Conservation (phyloP, 805 yeast genomes). For the Candida insectalens region DNA sequence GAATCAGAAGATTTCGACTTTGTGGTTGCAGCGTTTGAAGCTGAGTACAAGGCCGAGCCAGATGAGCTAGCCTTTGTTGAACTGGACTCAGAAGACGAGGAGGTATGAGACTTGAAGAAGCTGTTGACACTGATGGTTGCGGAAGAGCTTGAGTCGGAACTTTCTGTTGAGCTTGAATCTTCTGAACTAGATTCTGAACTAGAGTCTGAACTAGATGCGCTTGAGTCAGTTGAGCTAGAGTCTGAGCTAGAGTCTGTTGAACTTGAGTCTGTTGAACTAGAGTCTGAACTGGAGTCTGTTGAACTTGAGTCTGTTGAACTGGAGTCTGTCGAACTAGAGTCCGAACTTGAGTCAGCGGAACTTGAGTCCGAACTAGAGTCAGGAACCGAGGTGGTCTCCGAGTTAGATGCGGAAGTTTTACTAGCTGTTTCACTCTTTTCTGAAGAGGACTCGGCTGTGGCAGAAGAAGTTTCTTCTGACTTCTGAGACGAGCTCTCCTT, state of each 20-base stretch:
- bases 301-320: not conserved
- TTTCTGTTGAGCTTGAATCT: not conserved
- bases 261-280: not conserved
- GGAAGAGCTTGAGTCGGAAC: not conserved
- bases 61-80: not conserved
- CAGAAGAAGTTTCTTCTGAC: not conserved
- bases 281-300: not conserved
- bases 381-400: not conserved
- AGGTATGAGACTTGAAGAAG: too few relatives aligned
- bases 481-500: not conserved
- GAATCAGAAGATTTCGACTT: not conserved
- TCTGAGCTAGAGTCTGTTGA: too few relatives aligned
- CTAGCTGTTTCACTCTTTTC: not conserved
- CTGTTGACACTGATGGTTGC: too few relatives aligned
- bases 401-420: not conserved
- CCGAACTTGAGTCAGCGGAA: conserved; percentile 1
- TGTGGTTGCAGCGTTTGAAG: not conserved
- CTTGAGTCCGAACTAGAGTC: not conserved
- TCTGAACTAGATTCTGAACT: too few relatives aligned
- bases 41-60: not conserved
- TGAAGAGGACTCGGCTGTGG: conserved; percentile 1
- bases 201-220: too few relatives aligned
- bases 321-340: not conserved
- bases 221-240: too few relatives aligned
- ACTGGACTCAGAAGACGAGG: not conserved